Base-by-base conservation (phyloP, 768 basidiomycete genomes). In the Tricholoma sp. region DNA sequence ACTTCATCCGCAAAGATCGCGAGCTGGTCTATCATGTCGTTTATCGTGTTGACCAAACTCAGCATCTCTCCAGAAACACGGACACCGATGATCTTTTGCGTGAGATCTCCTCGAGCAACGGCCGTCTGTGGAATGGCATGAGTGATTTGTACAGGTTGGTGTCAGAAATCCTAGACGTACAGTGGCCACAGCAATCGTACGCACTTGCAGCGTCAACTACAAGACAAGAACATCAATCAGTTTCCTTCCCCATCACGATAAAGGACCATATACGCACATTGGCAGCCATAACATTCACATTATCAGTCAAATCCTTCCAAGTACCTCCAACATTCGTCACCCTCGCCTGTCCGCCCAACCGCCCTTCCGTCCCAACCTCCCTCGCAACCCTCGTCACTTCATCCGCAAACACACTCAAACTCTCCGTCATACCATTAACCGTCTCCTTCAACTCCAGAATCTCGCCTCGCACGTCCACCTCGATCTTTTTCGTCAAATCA, bases 301-400 rank as follows among this genome's bases (percentile, higher is more conserved):
- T 27, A 27, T 27, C 24, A 2, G 24, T 27, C 24, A 27, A 27
- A 27, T 27, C 24, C 24, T 27, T 27, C 24, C 24, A 27, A 5
- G 24, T 27, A 27, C 24, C 24, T 27, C 24, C 24, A 5, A 27
- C 24, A 66, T 94, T 91, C 60, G 87, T 88, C 34, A 98, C 97
- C 54, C 88, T 81, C 1, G 95, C 97, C 65, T 96, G 95, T 9
- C 95, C 95, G 52, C 96, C 97, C 66, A 98, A 78, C 63, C 86
- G 82, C 32, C 96, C 97, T 68, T 98, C 96, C 5, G 95, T 98
- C 24, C 97, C 97, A 68, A 98, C 96, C 73, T 98, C 94, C 61
- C 92, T 82, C 3, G 95, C 97, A 31, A 98, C 95, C 55, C 94
- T 78, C 54, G 79, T 79, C 21, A 27, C 24, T 5, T 27, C 24